Evolutionary conservation across 148 eudicot species (phyloP).

Genomic region (Nyssa sinensis): DNA sequence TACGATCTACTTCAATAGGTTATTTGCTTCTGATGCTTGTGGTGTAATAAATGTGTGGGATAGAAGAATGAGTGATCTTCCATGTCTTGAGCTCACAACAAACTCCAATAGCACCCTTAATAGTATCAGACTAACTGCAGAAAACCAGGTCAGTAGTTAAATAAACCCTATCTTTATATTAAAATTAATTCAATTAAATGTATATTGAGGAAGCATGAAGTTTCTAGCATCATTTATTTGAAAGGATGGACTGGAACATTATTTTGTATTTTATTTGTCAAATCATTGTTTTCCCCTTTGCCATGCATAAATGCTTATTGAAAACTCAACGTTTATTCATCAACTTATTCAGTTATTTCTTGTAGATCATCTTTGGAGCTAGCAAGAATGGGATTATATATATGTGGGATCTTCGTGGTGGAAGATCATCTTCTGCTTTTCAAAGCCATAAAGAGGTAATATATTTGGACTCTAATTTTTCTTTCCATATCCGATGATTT

Average conservation of each 20-base stretch:
- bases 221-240: background rate
- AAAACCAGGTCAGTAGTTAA: constrained; percentile 58
- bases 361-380: constrained; percentile 73
- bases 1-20: constrained; percentile 42
- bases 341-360: constrained; percentile 6
- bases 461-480: background rate
- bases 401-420: constrained; percentile 97
- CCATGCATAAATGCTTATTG: background rate
- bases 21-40: constrained; percentile 72
- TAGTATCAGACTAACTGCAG: constrained; percentile 63
- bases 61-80: constrained; percentile 65
- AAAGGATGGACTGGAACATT: background rate
- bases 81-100: constrained; percentile 66
- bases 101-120: constrained; percentile 56
- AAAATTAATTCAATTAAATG: background rate
- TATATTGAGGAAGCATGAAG: background rate
- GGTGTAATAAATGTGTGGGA: constrained; percentile 86
- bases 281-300: background rate
- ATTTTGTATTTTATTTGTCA: background rate
- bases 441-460: constrained; percentile 73
- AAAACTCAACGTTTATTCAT: background rate
- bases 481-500: background rate
- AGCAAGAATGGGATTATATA: constrained; percentile 67
- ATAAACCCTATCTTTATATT: background rate
- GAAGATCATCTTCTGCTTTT: constrained; percentile 76